phyloP scores from a whole-genome alignment of 345 rosid species.

The Lenwebbia sp. region DNA sequence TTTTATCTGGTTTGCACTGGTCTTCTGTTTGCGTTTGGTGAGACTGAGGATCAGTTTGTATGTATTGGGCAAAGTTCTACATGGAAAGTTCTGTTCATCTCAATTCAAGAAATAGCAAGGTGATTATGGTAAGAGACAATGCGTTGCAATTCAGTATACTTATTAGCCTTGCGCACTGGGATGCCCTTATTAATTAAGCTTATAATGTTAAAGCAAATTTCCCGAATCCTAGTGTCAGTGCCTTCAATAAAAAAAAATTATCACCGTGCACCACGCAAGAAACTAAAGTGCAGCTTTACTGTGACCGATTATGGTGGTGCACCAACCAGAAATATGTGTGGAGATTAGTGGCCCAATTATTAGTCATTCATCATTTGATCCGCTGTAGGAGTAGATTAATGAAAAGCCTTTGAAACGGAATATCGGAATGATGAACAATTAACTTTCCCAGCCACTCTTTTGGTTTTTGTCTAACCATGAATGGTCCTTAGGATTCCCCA shows the following conservation, averaged over 20 bases:
- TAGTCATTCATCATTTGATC: no score
- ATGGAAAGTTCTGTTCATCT: not conserved
- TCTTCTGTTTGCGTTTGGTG: not conserved
- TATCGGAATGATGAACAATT: not conserved
- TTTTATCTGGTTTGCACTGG: not conserved
- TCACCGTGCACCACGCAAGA: not conserved
- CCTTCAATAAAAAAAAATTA: not conserved
- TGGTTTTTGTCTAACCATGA: no score
- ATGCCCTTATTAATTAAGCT: not conserved
- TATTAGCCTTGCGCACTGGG: not conserved
- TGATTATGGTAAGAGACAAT: not conserved
- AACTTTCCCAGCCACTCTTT: not conserved
- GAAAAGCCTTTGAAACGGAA: not conserved
- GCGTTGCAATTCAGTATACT: constrained; percentile 7
- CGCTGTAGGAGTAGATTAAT: not conserved
- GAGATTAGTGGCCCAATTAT: not conserved
- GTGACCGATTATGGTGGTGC: not conserved
- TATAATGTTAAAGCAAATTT: not conserved
- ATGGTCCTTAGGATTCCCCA: no score
- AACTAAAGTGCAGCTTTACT: not conserved
- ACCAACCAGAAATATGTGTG: not conserved
- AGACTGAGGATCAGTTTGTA: not conserved
- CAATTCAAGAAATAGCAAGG: not conserved
- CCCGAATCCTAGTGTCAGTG: not conserved
- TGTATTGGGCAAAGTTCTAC: not conserved